A percentile compares a stretch with the other conserved stretches of the same genome.
Evolutionary conservation across 768 basidiomycete genomes (phyloP).

Genomic region (Leccinum subtestaceum): DNA sequence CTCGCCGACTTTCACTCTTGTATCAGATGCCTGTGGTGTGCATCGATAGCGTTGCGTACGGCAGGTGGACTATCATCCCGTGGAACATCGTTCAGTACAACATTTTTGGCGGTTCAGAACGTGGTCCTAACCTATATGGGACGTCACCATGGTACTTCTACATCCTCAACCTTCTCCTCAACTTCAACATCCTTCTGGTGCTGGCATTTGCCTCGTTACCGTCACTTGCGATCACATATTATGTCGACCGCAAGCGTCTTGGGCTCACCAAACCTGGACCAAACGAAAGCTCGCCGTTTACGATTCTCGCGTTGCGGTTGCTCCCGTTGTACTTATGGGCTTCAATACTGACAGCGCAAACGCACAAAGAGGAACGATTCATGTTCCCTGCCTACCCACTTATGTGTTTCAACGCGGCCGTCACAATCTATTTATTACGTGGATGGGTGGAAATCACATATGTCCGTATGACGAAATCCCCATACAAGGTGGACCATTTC

Average conservation of each 20-base stretch:
- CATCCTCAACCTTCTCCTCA: constrained; percentile 82
- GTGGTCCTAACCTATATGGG: constrained; percentile 92
- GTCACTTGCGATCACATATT: constrained; percentile 67
- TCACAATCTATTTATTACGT: constrained; percentile 78
- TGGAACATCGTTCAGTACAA: constrained; percentile 96
- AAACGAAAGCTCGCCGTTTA: constrained; percentile 77
- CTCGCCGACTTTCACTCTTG: background rate
- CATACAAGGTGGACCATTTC: constrained; percentile 64
- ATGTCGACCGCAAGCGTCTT: constrained; percentile 74
- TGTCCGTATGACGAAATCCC: constrained; percentile 74
- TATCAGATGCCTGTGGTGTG: constrained; percentile 78
- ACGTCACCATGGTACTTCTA: constrained; percentile 88
- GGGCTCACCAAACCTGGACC: constrained; percentile 48
- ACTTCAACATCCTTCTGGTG: constrained; percentile 86
- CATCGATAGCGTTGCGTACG: constrained; percentile 87
- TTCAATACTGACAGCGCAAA: constrained; percentile 70
- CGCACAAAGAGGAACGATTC: constrained; percentile 99
- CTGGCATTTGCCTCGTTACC: constrained; percentile 83
- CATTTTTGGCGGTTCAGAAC: constrained; percentile 73
- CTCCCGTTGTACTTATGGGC: constrained; percentile 92
- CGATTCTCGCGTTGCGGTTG: constrained; percentile 71
- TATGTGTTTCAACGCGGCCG: constrained; percentile 91
- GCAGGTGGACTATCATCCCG: constrained; percentile 72
- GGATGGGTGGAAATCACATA: constrained; percentile 84
- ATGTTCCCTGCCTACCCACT: constrained; percentile 93